phyloP scores from a whole-genome alignment of 352 stramenopile species.

The Globisporangium alternatum region DNA sequence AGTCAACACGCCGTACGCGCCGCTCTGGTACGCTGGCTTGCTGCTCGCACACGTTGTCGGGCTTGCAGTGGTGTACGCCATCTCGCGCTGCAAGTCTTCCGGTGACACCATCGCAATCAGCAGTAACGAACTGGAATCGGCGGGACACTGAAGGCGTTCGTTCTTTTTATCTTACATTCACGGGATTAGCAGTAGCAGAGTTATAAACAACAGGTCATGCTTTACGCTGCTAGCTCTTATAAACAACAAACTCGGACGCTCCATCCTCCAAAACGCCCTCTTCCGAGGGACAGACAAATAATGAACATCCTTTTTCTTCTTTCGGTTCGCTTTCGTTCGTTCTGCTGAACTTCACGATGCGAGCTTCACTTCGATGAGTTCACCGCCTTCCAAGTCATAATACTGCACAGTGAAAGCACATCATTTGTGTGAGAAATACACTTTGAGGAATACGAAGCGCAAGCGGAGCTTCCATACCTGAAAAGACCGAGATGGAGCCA shows the following conservation, averaged over 20 bases:
- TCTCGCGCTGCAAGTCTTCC: slow-evolving; percentile 44
- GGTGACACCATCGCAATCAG: background rate
- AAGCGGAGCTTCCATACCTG: slow-evolving; percentile 24
- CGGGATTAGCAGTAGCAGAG: background rate
- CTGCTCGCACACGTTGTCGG: slow-evolving; percentile 45
- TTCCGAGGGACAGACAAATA: background rate
- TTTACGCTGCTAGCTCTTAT: slow-evolving; percentile 3
- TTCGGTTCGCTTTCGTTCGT: background rate
- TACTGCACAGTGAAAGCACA: slow-evolving; percentile 22
- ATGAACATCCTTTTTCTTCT: background rate
- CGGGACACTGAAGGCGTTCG: background rate
- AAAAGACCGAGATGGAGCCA: slow-evolving; percentile 39
- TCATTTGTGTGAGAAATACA: background rate
- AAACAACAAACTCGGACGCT: slow-evolving; percentile 1
- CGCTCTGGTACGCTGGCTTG: slow-evolving; percentile 66
- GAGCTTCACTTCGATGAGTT: slow-evolving; percentile 65
- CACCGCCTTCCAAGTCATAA: slow-evolving; percentile 67
- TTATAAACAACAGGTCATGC: slow-evolving; percentile 1
- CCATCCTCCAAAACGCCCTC: background rate
- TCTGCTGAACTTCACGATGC: slow-evolving; percentile 15
- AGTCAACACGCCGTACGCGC: slow-evolving; percentile 65
- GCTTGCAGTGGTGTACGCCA: slow-evolving; percentile 34
- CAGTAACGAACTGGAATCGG: background rate
- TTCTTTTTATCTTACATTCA: slow-evolving; percentile 2
- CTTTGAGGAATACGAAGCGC: background rate